Evolutionary conservation across 2,329 filamentous ascomycete species (phyloP).

Genomic region (Aspergillus awamori): DNA sequence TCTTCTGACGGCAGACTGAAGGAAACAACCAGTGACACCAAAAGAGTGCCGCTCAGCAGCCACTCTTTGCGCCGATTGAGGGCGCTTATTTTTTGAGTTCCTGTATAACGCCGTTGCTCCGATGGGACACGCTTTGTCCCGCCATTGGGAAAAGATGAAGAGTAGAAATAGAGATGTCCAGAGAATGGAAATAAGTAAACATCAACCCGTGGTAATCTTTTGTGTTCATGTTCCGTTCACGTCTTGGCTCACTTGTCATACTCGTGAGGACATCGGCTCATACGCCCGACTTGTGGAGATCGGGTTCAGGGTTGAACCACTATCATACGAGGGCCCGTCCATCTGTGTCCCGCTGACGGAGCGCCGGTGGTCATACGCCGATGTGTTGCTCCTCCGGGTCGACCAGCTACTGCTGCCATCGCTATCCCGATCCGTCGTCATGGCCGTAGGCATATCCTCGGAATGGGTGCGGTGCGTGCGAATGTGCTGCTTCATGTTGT

Average conservation of each 20-base stretch:
- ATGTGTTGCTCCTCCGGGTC: constrained; percentile 14
- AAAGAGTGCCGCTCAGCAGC: constrained; percentile 21
- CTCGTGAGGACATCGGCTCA: constrained; percentile 14
- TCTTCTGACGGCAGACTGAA: constrained; percentile 12
- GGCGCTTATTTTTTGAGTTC: constrained; percentile 5
- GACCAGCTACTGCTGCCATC: constrained; percentile 18
- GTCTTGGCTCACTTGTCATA: constrained; percentile 9
- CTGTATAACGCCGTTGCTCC: constrained; percentile 11
- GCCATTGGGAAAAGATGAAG: background rate
- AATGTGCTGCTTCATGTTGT: constrained; percentile 72
- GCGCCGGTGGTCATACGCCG: constrained; percentile 22
- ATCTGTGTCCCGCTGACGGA: constrained; percentile 18
- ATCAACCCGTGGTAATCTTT: too few species aligned
- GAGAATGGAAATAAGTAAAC: background rate
- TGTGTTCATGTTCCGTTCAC: background rate
- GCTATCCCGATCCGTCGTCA: constrained; percentile 16
- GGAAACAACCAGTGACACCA: constrained; percentile 6
- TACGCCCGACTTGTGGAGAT: constrained; percentile 16
- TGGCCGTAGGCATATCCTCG: constrained; percentile 33
- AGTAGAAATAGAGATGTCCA: background rate
- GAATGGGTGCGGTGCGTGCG: constrained; percentile 57
- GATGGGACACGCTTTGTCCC: background rate
- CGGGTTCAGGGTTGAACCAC: constrained; percentile 14
- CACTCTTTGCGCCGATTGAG: constrained; percentile 5
- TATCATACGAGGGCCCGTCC: constrained; percentile 18